Base-by-base conservation (phyloP, 2,329 filamentous ascomycete genomes). In the Colletotrichum sp. region DNA sequence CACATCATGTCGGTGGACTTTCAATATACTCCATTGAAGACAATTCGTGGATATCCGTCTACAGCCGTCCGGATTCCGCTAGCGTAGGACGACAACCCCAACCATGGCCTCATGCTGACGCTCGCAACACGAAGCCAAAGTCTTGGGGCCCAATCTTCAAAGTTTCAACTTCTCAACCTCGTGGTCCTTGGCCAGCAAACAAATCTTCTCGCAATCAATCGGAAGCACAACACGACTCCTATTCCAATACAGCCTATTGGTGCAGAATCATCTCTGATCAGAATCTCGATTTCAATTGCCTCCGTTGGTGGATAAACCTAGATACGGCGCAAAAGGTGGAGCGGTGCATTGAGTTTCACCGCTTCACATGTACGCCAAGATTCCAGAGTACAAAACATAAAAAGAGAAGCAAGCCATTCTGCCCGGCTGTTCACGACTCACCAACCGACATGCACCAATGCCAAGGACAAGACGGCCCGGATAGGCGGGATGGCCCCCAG, bases 251-350 rank as follows among this genome's bases (percentile, higher is more conserved):
- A 59, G 30, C 49, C 52, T 15, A 68, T 69, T 68, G 64, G 34
- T 74, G 49, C 70, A 73, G 44, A 68, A 76, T 64, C 55, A 21
- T 60, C 16, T 65, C 28, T 64, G 10, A 18, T 49, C 64, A 34
- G 49, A 26, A 59, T 59, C 70, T 30, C 64, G 13, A 44, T 30
- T 24, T 39, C 59, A 12, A 39, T 28, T 26, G 21, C 16, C 65
- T 76, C 49, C 59, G 73, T 76, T 76, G 74, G 74, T 76, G 74
- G 74, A 76, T 57, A 76, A 76, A 73, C 26, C 68, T 30, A 63
- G 69, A 44, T 28, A 68, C 70, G 34, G 57, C 59, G 64, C 44
- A 30, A 39, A 62, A 65, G 44, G 64, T 74, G 74, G 74, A 66
- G 70, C 57, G 52, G 55, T 65, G 16, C 30, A 13, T 65, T 36